Base-by-base conservation (phyloP, 2,329 filamentous ascomycete genomes). In the Penicillium verrucosum region DNA sequence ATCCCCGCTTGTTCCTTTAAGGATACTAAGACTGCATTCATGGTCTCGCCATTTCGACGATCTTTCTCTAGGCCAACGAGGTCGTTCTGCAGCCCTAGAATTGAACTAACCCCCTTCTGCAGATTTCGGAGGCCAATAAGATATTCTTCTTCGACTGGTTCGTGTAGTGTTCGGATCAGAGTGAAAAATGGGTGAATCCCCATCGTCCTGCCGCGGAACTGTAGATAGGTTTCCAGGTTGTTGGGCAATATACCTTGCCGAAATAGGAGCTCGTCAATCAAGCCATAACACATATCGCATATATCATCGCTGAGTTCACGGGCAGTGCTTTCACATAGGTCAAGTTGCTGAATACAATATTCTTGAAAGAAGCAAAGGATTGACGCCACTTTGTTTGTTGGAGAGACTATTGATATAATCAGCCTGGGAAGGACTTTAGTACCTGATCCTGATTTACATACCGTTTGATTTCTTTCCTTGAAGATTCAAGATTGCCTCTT, bases 1-100 rank as follows among this genome's bases (percentile, higher is more conserved):
- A 2, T 27, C 4, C 37, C 29, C 5, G 14, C 11, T 29, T 49
- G 27, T n/a, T 54, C 51, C 11, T 50, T 29, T 6, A 54, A 5
- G 5, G 44, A 54, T 8, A 54, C 44, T 16, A 54, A 34, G 21
- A 54, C 51, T 18, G 51, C 51, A 23, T 54, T 54, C 51, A 54
- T 54, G 5, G 44, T 16, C 36, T 54, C 51, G 11, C 51, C 51
- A 10, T 54, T 49, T 7, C 37, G 51, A 36, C 36, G 51, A 36
- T 54, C 51, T 34, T 54, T 54, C 18, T 54, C 51, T 12, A 54
- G 37, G 5, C 51, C 51, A 12, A 54, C 51, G 14, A 54, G 51
- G 18, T 54, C 51, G 7, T 54, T 54, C 9, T 54, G 51, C 5
- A 54, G 51, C 11, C 51, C 51, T 2, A 54, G 30, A 0, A 54